Conservation (phyloP, 805 yeast genomes). For the Tanozyma kutaoensis region DNA sequence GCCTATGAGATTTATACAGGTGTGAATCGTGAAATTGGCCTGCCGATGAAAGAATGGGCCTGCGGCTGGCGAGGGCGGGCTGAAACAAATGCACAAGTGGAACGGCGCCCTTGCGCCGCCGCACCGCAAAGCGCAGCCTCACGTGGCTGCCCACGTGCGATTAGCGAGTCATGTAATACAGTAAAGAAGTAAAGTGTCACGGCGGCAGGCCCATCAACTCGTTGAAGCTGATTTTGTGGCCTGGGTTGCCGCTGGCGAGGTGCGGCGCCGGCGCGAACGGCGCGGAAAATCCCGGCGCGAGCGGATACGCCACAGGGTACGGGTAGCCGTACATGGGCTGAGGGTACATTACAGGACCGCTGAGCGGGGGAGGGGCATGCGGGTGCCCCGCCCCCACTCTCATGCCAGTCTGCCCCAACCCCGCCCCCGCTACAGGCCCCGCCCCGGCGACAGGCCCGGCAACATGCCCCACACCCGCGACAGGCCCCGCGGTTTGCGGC, state of each 20-base stretch:
- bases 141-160: too few species aligned
- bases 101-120: too few species aligned
- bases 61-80: too few species aligned
- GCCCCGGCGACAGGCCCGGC: background rate
- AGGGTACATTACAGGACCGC: slow-evolving; percentile 15
- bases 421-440: slow-evolving; percentile 1
- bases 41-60: too few species aligned
- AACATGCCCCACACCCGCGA: background rate
- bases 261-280: slow-evolving; percentile 1
- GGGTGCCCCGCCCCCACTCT: slow-evolving; percentile 1
- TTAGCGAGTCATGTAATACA: too few species aligned
- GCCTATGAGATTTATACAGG: too few species aligned
- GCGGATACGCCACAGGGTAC: slow-evolving; percentile 1
- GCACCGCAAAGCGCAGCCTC: too few species aligned
- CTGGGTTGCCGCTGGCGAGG: slow-evolving; percentile 2
- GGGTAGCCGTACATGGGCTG: slow-evolving; percentile 1
- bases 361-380: slow-evolving; percentile 3
- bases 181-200: background rate
- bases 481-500: background rate
- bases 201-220: slow-evolving; percentile 16
- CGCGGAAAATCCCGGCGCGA: background rate
- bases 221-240: slow-evolving; percentile 26
- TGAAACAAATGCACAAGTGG: too few species aligned
- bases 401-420: slow-evolving; percentile 1
- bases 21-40: too few species aligned